A percentile compares a stretch with the other conserved stretches of the same genome.
phyloP scores from a whole-genome alignment of 2,329 filamentous ascomycete genomes.

The Neopestalotiopsis rosae region DNA sequence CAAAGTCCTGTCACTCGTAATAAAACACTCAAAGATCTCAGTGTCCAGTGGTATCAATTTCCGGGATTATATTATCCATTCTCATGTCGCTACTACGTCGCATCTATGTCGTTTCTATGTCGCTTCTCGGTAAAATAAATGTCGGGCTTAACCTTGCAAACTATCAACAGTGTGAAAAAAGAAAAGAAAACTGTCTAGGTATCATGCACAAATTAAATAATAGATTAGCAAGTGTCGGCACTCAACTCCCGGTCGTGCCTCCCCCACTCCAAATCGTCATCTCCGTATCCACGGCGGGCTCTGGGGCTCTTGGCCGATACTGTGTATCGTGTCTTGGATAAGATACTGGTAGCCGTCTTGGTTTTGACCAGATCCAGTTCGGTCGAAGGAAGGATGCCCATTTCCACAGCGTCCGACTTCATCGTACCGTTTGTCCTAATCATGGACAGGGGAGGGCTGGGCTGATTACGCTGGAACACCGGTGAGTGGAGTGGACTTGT shows the following conservation, averaged over 20 bases:
- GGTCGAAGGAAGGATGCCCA: slow-evolving; percentile 16
- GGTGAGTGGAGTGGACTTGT: slow-evolving; percentile 2
- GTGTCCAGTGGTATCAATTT: too few relatives aligned
- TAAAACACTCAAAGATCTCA: too few relatives aligned
- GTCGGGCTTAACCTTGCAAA: too few relatives aligned
- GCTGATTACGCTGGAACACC: slow-evolving; percentile 4
- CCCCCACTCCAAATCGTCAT: slow-evolving; percentile 19
- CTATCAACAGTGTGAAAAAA: too few relatives aligned
- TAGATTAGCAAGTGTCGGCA: slow-evolving; percentile 17
- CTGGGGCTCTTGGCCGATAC: slow-evolving; percentile 15
- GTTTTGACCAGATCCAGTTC: slow-evolving; percentile 18
- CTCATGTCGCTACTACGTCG: too few relatives aligned
- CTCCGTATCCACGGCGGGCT: slow-evolving; percentile 11
- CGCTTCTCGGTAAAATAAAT: too few relatives aligned
- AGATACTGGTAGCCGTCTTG: slow-evolving; percentile 20
- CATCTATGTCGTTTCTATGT: too few relatives aligned
- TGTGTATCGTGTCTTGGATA: slow-evolving; percentile 19
- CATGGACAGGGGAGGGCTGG: slow-evolving; percentile 9
- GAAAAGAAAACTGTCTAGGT: background rate
- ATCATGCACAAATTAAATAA: slow-evolving; percentile 3
- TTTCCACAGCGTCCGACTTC: slow-evolving; percentile 19
- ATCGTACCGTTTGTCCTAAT: slow-evolving; percentile 19
- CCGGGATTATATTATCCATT: too few relatives aligned
- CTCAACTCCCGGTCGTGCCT: slow-evolving; percentile 16
- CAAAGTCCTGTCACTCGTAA: too few relatives aligned